Base-by-base conservation (phyloP, 805 yeast genomes). In the Starmerella kuoi region DNA sequence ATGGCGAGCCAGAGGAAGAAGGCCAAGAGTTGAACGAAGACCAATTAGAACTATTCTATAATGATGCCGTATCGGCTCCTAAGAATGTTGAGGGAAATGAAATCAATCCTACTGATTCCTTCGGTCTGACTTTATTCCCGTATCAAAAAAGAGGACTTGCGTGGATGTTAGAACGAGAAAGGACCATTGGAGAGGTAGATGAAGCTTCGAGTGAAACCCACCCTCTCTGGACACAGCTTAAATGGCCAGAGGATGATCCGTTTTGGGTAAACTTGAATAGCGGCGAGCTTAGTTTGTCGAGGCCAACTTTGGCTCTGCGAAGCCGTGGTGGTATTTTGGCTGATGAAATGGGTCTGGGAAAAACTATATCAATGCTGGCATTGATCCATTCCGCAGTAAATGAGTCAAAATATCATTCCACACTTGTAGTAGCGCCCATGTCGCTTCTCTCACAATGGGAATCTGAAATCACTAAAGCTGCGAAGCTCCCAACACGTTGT, bases 291-390 rank as follows among this genome's bases (percentile, higher is more conserved):
- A 74, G 88, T 0, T 51, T 73, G 14, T 69, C 71, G 19, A 74
- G 72, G 47, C 96, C 95, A 1, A 52, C 76, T 11, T 64, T 85
- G 31, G 73, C 69, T 44, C 67, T 77, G 1, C 55, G 70, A 17
- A 69, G 78, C 37, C 67, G 68, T 37, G 96, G 97, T 28, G 97
- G 97, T 2, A 81, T 87, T 18, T 63, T 87, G 14, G 94, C 96
- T 0, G 97, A 87, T 63, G 97, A 87, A 59, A 87, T 87, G 97
- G 97, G 97, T 0, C 66, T 87, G 7, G 97, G 97, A 33, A 87
- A 87, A 57, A 87, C 97, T 0, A 80, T 87, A 20, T 80, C 94
- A 1, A 75, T 94, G 0, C 61, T 85, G 40, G 71, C 95, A 0
- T 61, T 88, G 37, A 67, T 87, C 11, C 74, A 79, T 43, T 69